Evolutionary conservation across 1,284 basidiomycete species (phyloP), one percentile per base, ranked within the genome.

Genomic region (Naganishia sp.): DNA sequence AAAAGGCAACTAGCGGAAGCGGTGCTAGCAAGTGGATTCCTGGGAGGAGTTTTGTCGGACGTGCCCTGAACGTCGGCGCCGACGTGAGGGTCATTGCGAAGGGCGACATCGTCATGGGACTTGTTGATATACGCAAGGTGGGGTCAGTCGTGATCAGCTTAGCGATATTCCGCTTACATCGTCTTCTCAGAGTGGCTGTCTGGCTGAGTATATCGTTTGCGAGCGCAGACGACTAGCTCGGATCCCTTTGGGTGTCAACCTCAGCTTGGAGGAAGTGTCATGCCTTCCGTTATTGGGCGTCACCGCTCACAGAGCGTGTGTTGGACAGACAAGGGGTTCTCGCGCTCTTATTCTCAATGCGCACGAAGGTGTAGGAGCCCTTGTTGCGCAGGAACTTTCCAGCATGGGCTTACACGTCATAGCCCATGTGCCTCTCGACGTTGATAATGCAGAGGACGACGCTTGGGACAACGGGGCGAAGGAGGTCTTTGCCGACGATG

Each of bases 81-180:
- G 89, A 90, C 63, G 90, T 93, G 18, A 83, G 83, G 55, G 88
- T 89, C 44, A 82, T 86, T 23, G 83, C 82, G 73, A 85, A 86
- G 70, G 90, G 90, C 9, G 92, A 94, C 72, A 90, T 91, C 86
- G 88, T 93, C 11, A 81, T 90, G 67, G 92, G 90, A 11, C 72
- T 93, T 65, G 73, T 88, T 73, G 88, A 92, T 72, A 81, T 89
- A 18, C 83, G 84, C 69, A 91, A 90, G 86, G 90, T 91, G 68
- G 72, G 85, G 76, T 39, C 2, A 9, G 54, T 28, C 56, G 45
- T 5, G 11, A 53, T 13, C 44, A 21, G 3, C 13, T 23, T 25
- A 21, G 3, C 48, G 16, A 45, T n/a, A 18, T 18, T 33, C 39
- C n/a, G 25, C 65, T 63, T 13, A 67, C 48, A 13, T 3, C 45